These are phyloP conservation scores for Puccinia polysora DNA, from an alignment of 1,284 basidiomycete species.

Conservation along the genomic window DNA sequence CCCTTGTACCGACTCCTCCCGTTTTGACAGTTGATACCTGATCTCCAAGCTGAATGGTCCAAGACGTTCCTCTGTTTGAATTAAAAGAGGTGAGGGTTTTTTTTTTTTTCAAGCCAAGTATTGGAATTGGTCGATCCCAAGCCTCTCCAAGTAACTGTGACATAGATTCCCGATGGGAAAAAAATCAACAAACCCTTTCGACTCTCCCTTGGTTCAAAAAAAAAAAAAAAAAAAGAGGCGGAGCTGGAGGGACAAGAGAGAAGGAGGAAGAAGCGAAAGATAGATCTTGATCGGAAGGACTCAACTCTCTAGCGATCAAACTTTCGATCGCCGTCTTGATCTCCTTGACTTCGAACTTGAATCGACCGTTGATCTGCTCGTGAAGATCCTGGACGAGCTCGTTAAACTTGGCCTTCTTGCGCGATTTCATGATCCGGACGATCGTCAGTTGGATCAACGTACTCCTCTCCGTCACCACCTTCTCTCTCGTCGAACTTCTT, in stretches of 20 bases:
- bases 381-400: slow-evolving; percentile 62
- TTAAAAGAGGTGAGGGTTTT: too few species aligned
- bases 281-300: too few species aligned
- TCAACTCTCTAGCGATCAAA: slow-evolving; percentile 68
- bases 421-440: slow-evolving; percentile 73
- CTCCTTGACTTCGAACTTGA: slow-evolving; percentile 60
- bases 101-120: slow-evolving; percentile 25
- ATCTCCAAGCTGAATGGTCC: too few species aligned
- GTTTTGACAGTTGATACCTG: too few species aligned
- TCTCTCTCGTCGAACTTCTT: background rate
- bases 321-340: slow-evolving; percentile 79
- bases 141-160: slow-evolving; percentile 21
- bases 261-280: background rate
- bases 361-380: slow-evolving; percentile 70
- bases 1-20: too few species aligned
- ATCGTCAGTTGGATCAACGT: slow-evolving; percentile 26
- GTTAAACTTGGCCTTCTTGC: slow-evolving; percentile 73
- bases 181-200: too few species aligned
- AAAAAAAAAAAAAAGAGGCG: background rate
- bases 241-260: background rate
- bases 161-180: background rate
- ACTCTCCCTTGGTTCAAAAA: too few species aligned
- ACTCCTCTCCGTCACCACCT: background rate
- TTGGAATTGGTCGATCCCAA: slow-evolving; percentile 10
- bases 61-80: too few species aligned